Evolutionary conservation across 257 asterid genomes (phyloP).

Genomic region (Solanum commersonii): DNA sequence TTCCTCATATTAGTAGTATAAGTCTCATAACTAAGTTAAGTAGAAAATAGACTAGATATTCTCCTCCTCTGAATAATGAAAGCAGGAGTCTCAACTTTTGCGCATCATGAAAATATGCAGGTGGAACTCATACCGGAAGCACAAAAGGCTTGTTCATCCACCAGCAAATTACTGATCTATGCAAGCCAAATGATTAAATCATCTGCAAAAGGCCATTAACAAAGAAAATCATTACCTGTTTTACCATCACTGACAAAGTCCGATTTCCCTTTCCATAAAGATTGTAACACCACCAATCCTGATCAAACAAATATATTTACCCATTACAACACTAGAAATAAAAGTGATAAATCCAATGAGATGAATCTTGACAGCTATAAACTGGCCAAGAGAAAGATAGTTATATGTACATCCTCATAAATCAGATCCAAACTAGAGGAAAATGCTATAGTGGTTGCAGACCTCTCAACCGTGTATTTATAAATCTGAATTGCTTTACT

Average conservation of each 20-base stretch:
- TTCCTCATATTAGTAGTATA: neutral
- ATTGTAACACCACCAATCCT: slow-evolving; percentile 86
- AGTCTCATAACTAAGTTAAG: neutral
- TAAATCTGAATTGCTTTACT: neutral
- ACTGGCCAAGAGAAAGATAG: neutral
- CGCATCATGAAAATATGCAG: neutral
- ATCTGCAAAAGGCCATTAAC: neutral
- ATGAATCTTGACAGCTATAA: neutral
- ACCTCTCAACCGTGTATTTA: neutral
- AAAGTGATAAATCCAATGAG: neutral
- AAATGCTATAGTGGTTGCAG: neutral
- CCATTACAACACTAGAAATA: neutral
- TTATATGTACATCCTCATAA: neutral
- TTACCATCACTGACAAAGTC: slow-evolving; percentile 78
- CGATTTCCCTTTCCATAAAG: slow-evolving; percentile 67
- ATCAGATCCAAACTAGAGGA: neutral
- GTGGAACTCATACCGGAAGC: neutral
- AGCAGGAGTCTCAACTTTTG: neutral
- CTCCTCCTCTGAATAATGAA: neutral
- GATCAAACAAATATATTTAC: slow-evolving; percentile 6
- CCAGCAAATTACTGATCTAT: neutral
- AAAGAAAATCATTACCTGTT: slow-evolving; percentile 36
- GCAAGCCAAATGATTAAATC: neutral
- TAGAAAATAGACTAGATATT: neutral
- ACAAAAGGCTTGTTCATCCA: neutral